These are phyloP conservation scores for Phaffomyces opuntiae DNA, from an alignment of 805 yeast genomes.

Conservation along the genomic window DNA sequence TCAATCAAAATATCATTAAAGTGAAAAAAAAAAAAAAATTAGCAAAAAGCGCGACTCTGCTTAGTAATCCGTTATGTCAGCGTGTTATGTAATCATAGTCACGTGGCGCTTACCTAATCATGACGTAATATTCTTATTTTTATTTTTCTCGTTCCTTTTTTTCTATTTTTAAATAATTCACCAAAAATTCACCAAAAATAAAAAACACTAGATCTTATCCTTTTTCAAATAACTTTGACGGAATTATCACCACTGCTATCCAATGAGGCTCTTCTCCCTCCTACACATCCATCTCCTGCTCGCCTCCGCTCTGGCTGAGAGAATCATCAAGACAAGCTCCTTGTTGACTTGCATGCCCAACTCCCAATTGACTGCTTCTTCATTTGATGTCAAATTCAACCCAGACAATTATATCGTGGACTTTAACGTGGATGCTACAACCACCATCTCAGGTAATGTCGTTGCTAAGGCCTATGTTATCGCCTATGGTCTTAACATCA, in stretches of 20 bases:
- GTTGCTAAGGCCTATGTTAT: constrained; percentile 58
- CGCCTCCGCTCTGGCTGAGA: constrained; percentile 6
- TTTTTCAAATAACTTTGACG: not conserved
- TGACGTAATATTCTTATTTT: too few relatives aligned
- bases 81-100: too few relatives aligned
- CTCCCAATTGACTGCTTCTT: constrained; percentile 80
- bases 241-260: not conserved
- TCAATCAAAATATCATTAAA: too few relatives aligned
- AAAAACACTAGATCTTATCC: too few relatives aligned
- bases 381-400: constrained; percentile 66
- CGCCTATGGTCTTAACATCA: constrained; percentile 72
- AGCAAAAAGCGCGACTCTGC: too few relatives aligned
- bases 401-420: constrained; percentile 58
- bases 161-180: not conserved
- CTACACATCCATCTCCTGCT: constrained; percentile 8
- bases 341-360: constrained; percentile 87
- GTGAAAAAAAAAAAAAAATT: too few relatives aligned
- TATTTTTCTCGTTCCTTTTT: not conserved
- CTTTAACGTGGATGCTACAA: constrained; percentile 68
- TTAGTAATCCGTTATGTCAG: too few relatives aligned
- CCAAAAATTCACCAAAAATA: too few relatives aligned
- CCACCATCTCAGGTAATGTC: constrained; percentile 66
- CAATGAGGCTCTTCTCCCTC: constrained; percentile 7
- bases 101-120: too few relatives aligned
- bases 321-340: constrained; percentile 47